Evolutionary conservation across 148 eudicot genomes (phyloP).

Genomic region (Rhododendron vialii): DNA sequence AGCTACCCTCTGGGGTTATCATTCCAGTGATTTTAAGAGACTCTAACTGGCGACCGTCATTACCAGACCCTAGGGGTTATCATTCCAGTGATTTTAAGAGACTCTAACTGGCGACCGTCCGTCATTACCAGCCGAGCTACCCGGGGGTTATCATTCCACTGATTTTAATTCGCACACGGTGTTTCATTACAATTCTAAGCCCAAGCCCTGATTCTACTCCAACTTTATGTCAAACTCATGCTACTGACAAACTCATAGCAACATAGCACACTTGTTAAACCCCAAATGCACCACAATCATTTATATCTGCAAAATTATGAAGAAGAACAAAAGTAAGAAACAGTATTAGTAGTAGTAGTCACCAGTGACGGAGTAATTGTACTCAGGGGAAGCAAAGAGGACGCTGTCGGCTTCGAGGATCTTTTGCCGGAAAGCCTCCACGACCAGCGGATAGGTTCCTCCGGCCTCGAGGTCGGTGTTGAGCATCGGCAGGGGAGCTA

Average conservation of each 20-base stretch:
- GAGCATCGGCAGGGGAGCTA: conserved; percentile 65
- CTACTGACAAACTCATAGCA: neutral
- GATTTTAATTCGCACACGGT: neutral
- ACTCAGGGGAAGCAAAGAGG: conserved; percentile 91
- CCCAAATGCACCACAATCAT: neutral
- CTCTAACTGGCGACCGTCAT: neutral
- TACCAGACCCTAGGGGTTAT: neutral
- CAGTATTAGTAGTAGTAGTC: neutral
- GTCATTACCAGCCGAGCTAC: too few species aligned
- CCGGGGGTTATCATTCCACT: too few species aligned
- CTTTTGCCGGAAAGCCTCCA: conserved; percentile 72
- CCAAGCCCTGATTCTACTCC: neutral
- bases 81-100: neutral
- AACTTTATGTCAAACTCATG: neutral
- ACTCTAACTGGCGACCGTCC: too few species aligned
- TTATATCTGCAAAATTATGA: neutral
- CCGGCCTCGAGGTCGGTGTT: conserved; percentile 78
- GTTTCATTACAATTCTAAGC: neutral
- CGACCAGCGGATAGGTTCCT: conserved; percentile 58
- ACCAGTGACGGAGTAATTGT: conserved; percentile 81
- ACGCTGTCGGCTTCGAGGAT: conserved; percentile 60
- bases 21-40: neutral
- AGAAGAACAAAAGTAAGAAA: neutral
- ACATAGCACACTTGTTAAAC: neutral
- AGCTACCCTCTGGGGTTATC: too few species aligned